Evolutionary conservation across 2,329 filamentous ascomycete species (phyloP).

Genomic region (Epichloe brachyelytri): DNA sequence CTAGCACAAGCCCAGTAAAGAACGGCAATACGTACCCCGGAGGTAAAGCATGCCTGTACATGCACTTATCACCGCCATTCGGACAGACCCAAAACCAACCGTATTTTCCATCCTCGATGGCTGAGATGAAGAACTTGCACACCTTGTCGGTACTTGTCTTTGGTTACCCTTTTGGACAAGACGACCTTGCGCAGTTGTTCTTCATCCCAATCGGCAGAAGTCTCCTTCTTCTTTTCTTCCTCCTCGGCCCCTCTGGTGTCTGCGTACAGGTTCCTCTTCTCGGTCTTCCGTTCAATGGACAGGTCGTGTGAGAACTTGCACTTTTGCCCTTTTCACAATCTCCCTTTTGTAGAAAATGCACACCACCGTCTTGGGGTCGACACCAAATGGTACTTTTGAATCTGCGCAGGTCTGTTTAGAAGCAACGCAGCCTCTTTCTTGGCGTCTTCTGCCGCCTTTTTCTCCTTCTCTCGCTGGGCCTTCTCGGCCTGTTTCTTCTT

Average conservation of each 20-base stretch:
- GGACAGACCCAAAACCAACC: conserved; percentile 99
- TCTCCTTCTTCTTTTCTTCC: conserved; percentile 76
- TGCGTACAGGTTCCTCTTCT: conserved; percentile 84
- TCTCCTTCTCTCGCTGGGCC: conserved; percentile 64
- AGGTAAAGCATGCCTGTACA: conserved; percentile 92
- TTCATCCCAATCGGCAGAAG: conserved; percentile 95
- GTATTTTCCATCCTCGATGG: conserved; percentile 96
- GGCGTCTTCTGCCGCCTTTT: conserved; percentile 77
- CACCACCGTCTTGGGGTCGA: conserved; percentile 93
- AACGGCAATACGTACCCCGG: conserved; percentile 56
- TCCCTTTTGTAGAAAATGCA: conserved; percentile 97
- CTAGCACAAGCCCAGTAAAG: background rate
- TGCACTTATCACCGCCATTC: conserved; percentile 94
- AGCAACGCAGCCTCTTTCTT: conserved; percentile 68
- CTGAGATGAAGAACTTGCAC: conserved; percentile 96
- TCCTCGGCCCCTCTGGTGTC: conserved; percentile 62
- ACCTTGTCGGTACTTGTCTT: conserved; percentile 92
- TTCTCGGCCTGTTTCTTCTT: conserved; percentile 66
- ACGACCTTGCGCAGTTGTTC: conserved; percentile 88
- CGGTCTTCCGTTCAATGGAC: conserved; percentile 76
- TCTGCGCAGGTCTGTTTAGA: conserved; percentile 81
- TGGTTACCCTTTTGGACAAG: conserved; percentile 95
- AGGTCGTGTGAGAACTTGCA: conserved; percentile 97
- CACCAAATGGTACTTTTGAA: conserved; percentile 95
- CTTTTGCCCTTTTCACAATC: conserved; percentile 91